Conservation (phyloP, 495 filamentous ascomycete species). For the Xeromyces bisporus region DNA sequence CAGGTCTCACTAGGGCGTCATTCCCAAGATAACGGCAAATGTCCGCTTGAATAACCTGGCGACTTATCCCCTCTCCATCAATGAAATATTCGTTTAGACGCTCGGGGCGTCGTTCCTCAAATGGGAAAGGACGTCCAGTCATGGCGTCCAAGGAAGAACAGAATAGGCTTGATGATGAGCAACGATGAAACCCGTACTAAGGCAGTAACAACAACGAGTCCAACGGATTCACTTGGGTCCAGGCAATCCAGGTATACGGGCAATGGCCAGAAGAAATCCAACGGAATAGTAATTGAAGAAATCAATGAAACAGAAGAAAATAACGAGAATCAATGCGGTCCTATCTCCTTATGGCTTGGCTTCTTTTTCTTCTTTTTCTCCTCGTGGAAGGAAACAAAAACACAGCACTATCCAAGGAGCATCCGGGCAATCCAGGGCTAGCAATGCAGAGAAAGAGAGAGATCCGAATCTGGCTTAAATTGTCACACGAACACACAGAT, state of each 20-base stretch:
- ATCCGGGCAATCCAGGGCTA: neutral
- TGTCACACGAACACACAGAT: too few relatives aligned
- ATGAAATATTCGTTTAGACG: conserved; percentile 77
- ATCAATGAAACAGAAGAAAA: conserved; percentile 4
- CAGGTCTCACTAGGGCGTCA: conserved; percentile 78
- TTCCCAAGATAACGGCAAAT: conserved; percentile 88
- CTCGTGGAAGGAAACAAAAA: neutral
- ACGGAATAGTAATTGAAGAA: conserved; percentile 5
- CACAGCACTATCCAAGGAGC: neutral
- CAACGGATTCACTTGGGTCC: too few relatives aligned
- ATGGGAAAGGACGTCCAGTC: conserved; percentile 29
- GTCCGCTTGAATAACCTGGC: conserved; percentile 87
- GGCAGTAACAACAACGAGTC: conserved; percentile 7
- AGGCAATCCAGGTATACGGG: too few relatives aligned
- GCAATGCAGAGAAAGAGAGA: neutral
- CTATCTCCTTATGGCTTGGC: neutral
- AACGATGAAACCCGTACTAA: conserved; percentile 21
- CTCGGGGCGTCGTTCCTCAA: conserved; percentile 17
- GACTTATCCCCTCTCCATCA: conserved; percentile 74
- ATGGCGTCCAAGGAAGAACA: conserved; percentile 23
- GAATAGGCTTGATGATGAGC: conserved; percentile 14
- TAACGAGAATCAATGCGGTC: neutral
- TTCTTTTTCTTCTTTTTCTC: neutral
- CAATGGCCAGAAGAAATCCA: conserved; percentile 12
- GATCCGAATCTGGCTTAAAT: too few relatives aligned